Percentiles rank a stretch among this genome's conserved stretches.
Conservation (phyloP, 2,329 filamentous ascomycete species). For the Bipolaris sorokiniana region DNA sequence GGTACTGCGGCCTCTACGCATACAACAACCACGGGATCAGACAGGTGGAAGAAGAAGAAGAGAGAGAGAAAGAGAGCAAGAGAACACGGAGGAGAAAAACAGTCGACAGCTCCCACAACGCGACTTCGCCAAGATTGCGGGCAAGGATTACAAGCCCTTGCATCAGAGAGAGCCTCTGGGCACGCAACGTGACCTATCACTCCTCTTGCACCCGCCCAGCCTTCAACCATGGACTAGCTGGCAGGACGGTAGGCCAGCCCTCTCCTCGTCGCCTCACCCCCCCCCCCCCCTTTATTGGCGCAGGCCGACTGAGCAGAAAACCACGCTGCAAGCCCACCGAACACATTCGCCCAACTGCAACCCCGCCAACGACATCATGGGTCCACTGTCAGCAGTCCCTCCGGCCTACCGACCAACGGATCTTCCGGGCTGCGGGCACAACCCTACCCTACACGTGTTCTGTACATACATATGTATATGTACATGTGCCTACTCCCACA, state of each 20-base stretch:
- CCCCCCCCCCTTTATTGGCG: not conserved
- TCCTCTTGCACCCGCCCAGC: conserved; percentile 1
- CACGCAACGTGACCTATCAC: not conserved
- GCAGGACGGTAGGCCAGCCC: not conserved
- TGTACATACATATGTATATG: too few relatives aligned
- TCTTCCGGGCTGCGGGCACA: not conserved
- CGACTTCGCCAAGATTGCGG: conserved; percentile 17
- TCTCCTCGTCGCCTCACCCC: not conserved
- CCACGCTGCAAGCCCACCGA: conserved; percentile 2
- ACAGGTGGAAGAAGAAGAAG: not conserved
- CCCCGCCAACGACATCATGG: conserved; percentile 18
- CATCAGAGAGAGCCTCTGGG: conserved; percentile 5
- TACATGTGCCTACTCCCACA: conserved; percentile 3
- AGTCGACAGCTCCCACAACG: conserved; percentile 15
- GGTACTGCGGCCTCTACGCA: too few relatives aligned
- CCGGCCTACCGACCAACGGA: not conserved
- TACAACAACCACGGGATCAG: too few relatives aligned
- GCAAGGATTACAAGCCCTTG: conserved; percentile 16
- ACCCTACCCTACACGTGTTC: too few relatives aligned
- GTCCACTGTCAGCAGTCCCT: conserved; percentile 10
- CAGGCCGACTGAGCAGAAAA: not conserved
- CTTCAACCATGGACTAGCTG: not conserved
- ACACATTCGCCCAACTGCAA: conserved; percentile 1
- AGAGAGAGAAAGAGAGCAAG: not conserved
- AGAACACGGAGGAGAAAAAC: not conserved